These are phyloP conservation scores for Metschnikowia orientalis DNA, from an alignment of 805 yeast genomes.

Conservation along the genomic window DNA sequence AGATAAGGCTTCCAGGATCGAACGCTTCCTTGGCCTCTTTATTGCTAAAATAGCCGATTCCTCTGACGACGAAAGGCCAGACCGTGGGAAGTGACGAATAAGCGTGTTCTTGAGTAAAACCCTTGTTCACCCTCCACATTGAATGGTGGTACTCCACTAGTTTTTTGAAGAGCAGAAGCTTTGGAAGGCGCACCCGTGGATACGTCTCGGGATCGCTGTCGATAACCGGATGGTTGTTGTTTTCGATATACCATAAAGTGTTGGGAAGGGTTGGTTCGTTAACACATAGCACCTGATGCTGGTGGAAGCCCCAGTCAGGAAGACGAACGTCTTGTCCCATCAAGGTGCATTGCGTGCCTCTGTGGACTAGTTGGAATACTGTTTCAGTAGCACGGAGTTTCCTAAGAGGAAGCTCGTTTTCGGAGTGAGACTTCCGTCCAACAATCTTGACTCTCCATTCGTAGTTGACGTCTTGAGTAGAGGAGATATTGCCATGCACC, in stretches of 20 bases:
- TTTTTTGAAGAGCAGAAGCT: constrained; percentile 46
- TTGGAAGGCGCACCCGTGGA: constrained; percentile 22
- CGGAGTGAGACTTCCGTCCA: constrained; percentile 29
- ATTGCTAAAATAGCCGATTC: constrained; percentile 54
- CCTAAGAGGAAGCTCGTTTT: constrained; percentile 32
- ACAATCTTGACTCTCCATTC: constrained; percentile 59
- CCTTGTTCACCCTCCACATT: constrained; percentile 49
- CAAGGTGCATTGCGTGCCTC: constrained; percentile 63
- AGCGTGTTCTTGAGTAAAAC: constrained; percentile 44
- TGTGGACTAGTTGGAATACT: constrained; percentile 66
- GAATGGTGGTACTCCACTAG: constrained; percentile 52
- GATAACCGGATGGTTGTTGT: constrained; percentile 51
- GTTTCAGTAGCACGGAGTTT: constrained; percentile 54
- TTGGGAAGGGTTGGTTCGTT: constrained; percentile 64
- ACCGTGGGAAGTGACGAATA: constrained; percentile 42
- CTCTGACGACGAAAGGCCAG: constrained; percentile 61
- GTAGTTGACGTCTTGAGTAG: constrained; percentile 64
- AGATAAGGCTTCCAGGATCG: constrained; percentile 38
- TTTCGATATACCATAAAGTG: constrained; percentile 73
- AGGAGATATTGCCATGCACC: constrained; percentile 55
- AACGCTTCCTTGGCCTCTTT: constrained; percentile 25
- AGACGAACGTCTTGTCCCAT: constrained; percentile 68
- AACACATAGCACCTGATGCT: constrained; percentile 86
- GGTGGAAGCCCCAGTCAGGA: constrained; percentile 82
- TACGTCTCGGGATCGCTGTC: constrained; percentile 18